phyloP scores from a whole-genome alignment of 2,329 filamentous ascomycete species.

The Phialemonium atrogriseum region DNA sequence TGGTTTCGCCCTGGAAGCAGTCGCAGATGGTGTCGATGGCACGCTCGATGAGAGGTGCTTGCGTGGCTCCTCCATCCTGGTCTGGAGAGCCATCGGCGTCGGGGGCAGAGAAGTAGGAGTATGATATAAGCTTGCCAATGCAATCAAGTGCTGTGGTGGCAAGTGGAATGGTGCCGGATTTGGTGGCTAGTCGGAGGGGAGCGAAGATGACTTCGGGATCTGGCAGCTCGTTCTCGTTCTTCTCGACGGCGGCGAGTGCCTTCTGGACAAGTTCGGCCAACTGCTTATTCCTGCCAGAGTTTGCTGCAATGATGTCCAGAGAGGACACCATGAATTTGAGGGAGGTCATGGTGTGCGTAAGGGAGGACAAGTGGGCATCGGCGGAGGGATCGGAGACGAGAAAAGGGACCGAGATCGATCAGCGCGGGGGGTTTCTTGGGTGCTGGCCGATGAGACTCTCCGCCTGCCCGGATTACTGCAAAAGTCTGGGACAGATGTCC shows the following conservation, averaged over 20 bases:
- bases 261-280: slow-evolving; percentile 73
- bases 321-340: slow-evolving; percentile 93
- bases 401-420: too few relatives aligned
- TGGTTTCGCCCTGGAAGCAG: slow-evolving; percentile 95
- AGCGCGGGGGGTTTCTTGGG: too few relatives aligned
- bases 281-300: slow-evolving; percentile 79
- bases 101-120: slow-evolving; percentile 88
- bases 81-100: slow-evolving; percentile 34
- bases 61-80: slow-evolving; percentile 32
- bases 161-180: slow-evolving; percentile 74
- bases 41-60: slow-evolving; percentile 80
- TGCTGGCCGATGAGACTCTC: too few relatives aligned
- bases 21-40: slow-evolving; percentile 99
- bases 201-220: slow-evolving; percentile 89
- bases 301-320: slow-evolving; percentile 81
- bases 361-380: slow-evolving; percentile 35
- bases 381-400: too few relatives aligned
- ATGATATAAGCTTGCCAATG: slow-evolving; percentile 97
- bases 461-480: too few relatives aligned
- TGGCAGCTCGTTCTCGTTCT: slow-evolving; percentile 70
- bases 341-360: slow-evolving; percentile 69
- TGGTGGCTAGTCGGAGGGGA: slow-evolving; percentile 82
- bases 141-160: slow-evolving; percentile 91
- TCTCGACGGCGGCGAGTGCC: slow-evolving; percentile 79
- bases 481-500: too few relatives aligned